phyloP scores from a whole-genome alignment of 805 yeast genomes.

The Huiozyma sinensis region DNA sequence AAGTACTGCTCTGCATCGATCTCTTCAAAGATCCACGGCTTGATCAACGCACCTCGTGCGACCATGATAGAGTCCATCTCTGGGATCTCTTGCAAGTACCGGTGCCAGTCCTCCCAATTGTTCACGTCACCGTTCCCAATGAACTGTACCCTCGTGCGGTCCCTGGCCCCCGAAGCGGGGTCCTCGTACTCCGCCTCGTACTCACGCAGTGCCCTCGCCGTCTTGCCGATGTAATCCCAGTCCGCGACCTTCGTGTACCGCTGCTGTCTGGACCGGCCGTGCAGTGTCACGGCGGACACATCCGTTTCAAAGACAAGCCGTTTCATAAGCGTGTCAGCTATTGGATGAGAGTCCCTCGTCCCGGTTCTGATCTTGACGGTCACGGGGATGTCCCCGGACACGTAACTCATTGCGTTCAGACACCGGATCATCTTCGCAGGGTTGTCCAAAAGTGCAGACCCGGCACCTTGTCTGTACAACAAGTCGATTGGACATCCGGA shows the following conservation, averaged over 20 bases:
- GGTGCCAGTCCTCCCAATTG: slow-evolving; percentile 84
- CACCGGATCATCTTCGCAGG: slow-evolving; percentile 73
- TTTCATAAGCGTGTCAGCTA: slow-evolving; percentile 69
- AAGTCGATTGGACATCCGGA: slow-evolving; percentile 98
- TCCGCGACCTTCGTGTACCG: slow-evolving; percentile 85
- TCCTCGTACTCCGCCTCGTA: slow-evolving; percentile 47
- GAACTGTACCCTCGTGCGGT: slow-evolving; percentile 57
- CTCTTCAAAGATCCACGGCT: slow-evolving; percentile 98
- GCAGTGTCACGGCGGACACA: slow-evolving; percentile 84
- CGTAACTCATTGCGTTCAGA: slow-evolving; percentile 78
- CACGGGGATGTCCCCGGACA: slow-evolving; percentile 82
- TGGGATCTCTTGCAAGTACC: slow-evolving; percentile 37
- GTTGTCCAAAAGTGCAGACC: slow-evolving; percentile 84
- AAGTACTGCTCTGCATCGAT: slow-evolving; percentile 78
- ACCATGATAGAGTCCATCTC: slow-evolving; percentile 92
- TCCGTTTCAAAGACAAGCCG: slow-evolving; percentile 69
- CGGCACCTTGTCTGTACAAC: slow-evolving; percentile 90
- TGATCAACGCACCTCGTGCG: slow-evolving; percentile 94
- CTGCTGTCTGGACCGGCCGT: slow-evolving; percentile 95
- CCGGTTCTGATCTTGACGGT: slow-evolving; percentile 93
- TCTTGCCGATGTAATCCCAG: slow-evolving; percentile 78
- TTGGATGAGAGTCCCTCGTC: slow-evolving; percentile 69
- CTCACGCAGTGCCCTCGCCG: slow-evolving; percentile 57
- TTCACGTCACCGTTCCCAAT: slow-evolving; percentile 93
- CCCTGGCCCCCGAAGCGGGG: slow-evolving; percentile 39